Conservation (phyloP, 257 asterid species). For the Paraleonurus japonicus region DNA sequence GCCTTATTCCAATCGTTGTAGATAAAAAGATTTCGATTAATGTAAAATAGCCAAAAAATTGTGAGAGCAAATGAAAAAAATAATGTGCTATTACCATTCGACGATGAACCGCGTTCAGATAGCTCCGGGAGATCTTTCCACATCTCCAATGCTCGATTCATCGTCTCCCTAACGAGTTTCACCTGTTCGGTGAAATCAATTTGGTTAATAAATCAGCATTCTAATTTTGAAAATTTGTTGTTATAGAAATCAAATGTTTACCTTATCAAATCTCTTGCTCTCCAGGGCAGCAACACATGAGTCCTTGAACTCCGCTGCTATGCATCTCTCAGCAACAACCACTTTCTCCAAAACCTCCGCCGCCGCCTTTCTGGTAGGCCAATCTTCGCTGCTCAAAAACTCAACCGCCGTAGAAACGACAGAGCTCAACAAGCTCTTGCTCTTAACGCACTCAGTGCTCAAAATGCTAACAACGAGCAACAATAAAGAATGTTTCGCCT, state of each 20-base stretch:
- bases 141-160: constrained; percentile 69
- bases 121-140: constrained; percentile 62
- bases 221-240: not conserved
- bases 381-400: constrained; percentile 66
- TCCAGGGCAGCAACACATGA: constrained; percentile 60
- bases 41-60: not conserved
- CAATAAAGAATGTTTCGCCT: constrained; percentile 63
- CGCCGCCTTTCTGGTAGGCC: constrained; percentile 85
- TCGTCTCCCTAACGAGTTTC: constrained; percentile 78
- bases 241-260: constrained; percentile 14
- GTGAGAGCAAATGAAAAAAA: not conserved
- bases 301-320: constrained; percentile 43
- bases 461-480: constrained; percentile 53
- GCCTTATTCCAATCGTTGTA: not conserved
- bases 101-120: constrained; percentile 41
- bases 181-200: constrained; percentile 42
- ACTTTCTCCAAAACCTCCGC: constrained; percentile 69
- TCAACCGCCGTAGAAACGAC: constrained; percentile 52
- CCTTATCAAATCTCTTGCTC: constrained; percentile 77
- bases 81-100: constrained; percentile 44
- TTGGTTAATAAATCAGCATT: not conserved
- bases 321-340: constrained; percentile 45
- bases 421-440: constrained; percentile 33
- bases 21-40: not conserved
- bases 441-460: constrained; percentile 51